These are phyloP conservation scores for Manihot esculenta DNA, from an alignment of 441 rosid genomes.

Conservation along the genomic window DNA sequence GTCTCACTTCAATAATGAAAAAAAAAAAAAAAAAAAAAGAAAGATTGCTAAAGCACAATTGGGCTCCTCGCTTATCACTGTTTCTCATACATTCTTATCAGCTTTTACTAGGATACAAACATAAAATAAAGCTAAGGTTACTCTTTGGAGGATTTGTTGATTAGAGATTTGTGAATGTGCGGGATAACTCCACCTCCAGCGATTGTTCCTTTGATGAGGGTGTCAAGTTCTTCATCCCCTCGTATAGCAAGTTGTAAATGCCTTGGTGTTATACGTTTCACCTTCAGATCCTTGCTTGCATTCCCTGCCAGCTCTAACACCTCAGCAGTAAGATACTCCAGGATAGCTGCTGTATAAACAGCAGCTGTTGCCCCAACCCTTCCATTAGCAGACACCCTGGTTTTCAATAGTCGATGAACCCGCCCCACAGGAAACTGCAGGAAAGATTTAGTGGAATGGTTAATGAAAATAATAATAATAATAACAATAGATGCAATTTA, in stretches of 20 bases:
- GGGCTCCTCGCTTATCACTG: not conserved
- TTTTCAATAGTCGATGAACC: slow-evolving; percentile 78
- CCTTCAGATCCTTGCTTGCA: slow-evolving; percentile 92
- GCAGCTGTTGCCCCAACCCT: slow-evolving; percentile 97
- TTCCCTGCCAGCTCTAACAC: slow-evolving; percentile 95
- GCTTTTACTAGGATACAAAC: slow-evolving; percentile 18
- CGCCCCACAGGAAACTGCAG: slow-evolving; percentile 91
- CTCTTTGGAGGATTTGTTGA: slow-evolving; percentile 88
- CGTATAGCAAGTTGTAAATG: slow-evolving; percentile 90
- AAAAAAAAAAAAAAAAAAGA: too few species aligned
- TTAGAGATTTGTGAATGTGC: slow-evolving; percentile 90
- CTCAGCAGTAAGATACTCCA: slow-evolving; percentile 85
- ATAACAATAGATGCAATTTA: not conserved
- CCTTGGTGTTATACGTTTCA: slow-evolving; percentile 86
- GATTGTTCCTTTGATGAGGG: slow-evolving; percentile 90
- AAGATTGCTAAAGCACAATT: not conserved
- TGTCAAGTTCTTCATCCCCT: slow-evolving; percentile 88
- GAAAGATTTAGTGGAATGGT: not conserved
- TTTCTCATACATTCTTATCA: slow-evolving; percentile 13
- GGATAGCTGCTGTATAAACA: slow-evolving; percentile 79
- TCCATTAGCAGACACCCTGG: slow-evolving; percentile 76
- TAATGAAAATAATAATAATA: not conserved
- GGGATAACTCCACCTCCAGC: slow-evolving; percentile 98
- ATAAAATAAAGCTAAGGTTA: slow-evolving; percentile 28
- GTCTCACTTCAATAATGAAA: slow-evolving; percentile 17